Evolutionary conservation across 306 rosid genomes (phyloP), one percentile per base, ranked within the genome.

Genomic region (Cercis canadensis): DNA sequence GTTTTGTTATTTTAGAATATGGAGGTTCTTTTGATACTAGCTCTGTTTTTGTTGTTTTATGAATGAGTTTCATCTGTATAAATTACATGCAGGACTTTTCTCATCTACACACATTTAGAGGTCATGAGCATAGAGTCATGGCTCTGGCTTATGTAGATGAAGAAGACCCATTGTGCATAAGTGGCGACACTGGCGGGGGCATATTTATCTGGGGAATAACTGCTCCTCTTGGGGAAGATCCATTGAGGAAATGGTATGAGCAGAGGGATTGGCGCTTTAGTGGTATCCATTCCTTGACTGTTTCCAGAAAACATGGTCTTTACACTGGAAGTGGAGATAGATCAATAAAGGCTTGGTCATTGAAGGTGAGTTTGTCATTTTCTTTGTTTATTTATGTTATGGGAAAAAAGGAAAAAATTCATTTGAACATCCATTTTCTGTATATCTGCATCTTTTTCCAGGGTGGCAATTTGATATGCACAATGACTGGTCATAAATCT

Each of bases 261-360:
- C 78, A 79, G 76, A 90, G 88, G 79, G 98, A 93, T 89, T 90
- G 98, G 98, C 96, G 98, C 73, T 93, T 77, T 64, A 89, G 90
- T 60, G 98, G 98, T 24, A 93, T 93, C 78, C 98, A 90, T 80
- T 84, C 92, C 52, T 19, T 93, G 88, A 67, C 82, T 76, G 77
- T 76, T 80, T 88, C 80, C 11, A 68, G 75, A 81, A 84, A 65
- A 66, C 83, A 70, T 62, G 82, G 65, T 74, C 75, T 93, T 45
- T 90, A 93, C 70, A 81, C 96, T 7, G 98, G 96, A 69, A 81
- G 97, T 57, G 98, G 98, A 53, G 98, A 93, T 73, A 88, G 82
- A 84, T 77, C 90, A 69, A 85, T 93, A 58, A 93, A 90, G 84
- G 96, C 85, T 41, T 93, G 98, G 98, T 85, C 86, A 70, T 46